phyloP scores from a whole-genome alignment of 73 alveolate species.

The Paramecium caudatum region DNA sequence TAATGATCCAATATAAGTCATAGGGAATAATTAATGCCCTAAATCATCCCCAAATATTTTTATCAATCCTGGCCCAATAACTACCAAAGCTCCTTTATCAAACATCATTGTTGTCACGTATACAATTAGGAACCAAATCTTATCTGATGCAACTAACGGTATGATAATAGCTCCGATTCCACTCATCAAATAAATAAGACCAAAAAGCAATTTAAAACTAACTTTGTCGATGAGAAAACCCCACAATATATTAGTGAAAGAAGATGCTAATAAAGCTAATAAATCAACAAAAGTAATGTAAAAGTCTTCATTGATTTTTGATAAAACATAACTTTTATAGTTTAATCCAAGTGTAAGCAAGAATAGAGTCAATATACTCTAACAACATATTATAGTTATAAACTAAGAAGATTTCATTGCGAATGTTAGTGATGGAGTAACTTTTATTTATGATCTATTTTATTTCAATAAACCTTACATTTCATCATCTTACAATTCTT shows the following conservation, averaged over 20 bases:
- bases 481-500: constrained; percentile 14
- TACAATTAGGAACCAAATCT: neutral
- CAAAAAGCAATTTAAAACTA: constrained; percentile 31
- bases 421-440: neutral
- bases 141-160: neutral
- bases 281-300: constrained; percentile 52
- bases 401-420: neutral
- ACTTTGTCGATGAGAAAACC: constrained; percentile 25
- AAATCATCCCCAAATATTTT: constrained; percentile 51
- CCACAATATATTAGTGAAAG: constrained; percentile 36
- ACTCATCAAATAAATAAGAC: neutral
- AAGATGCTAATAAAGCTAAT: constrained; percentile 41
- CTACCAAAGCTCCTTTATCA: constrained; percentile 58
- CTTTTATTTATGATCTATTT: constrained; percentile 15
- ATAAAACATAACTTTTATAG: constrained; percentile 35
- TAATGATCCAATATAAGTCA: constrained; percentile 28
- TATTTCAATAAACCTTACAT: neutral
- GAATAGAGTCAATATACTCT: constrained; percentile 2
- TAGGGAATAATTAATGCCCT: constrained; percentile 63
- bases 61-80: constrained; percentile 48
- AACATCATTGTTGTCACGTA: constrained; percentile 45
- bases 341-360: constrained; percentile 53
- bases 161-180: constrained; percentile 46
- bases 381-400: constrained; percentile 12
- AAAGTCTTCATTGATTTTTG: constrained; percentile 49